phyloP scores from a whole-genome alignment of 2,329 filamentous ascomycete species.

The Aspergillus neoniger region DNA sequence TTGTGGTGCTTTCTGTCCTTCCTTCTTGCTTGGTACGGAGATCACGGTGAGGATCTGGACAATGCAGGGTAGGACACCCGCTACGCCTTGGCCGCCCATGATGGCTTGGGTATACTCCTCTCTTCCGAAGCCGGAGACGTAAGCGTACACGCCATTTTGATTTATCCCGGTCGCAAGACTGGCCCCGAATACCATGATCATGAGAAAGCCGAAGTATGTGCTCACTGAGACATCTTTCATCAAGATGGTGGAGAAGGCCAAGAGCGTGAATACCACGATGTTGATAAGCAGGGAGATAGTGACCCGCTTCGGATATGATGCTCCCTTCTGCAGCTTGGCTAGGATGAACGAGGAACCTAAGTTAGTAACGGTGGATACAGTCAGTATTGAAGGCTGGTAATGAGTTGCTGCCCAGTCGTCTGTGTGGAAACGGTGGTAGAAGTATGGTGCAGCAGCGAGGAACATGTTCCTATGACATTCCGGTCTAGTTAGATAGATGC shows the following conservation, averaged over 20 bases:
- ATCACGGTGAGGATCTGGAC: constrained; percentile 85
- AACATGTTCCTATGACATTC: constrained; percentile 85
- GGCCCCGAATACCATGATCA: constrained; percentile 77
- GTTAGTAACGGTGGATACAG: constrained; percentile 82
- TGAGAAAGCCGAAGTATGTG: constrained; percentile 76
- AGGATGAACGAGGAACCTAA: constrained; percentile 74
- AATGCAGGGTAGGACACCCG: constrained; percentile 83
- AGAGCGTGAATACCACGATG: constrained; percentile 70
- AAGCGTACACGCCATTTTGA: constrained; percentile 94
- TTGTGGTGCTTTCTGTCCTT: constrained; percentile 39
- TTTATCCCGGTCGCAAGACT: constrained; percentile 80
- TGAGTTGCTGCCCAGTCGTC: constrained; percentile 72
- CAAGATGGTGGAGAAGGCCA: constrained; percentile 75
- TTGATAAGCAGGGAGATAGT: constrained; percentile 74
- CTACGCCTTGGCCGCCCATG: constrained; percentile 91
- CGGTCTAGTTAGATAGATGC: constrained; percentile 5
- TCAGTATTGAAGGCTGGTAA: constrained; percentile 88
- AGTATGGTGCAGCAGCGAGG: constrained; percentile 90
- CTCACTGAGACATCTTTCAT: constrained; percentile 64
- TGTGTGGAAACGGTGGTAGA: constrained; percentile 74
- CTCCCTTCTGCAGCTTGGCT: constrained; percentile 75
- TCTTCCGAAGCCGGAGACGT: constrained; percentile 79
- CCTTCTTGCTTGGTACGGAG: constrained; percentile 55
- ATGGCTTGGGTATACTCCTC: constrained; percentile 93
- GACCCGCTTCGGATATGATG: constrained; percentile 87